These are phyloP conservation scores for Cystobasidium ongulense DNA, from an alignment of 768 basidiomycete species.

Conservation along the genomic window DNA sequence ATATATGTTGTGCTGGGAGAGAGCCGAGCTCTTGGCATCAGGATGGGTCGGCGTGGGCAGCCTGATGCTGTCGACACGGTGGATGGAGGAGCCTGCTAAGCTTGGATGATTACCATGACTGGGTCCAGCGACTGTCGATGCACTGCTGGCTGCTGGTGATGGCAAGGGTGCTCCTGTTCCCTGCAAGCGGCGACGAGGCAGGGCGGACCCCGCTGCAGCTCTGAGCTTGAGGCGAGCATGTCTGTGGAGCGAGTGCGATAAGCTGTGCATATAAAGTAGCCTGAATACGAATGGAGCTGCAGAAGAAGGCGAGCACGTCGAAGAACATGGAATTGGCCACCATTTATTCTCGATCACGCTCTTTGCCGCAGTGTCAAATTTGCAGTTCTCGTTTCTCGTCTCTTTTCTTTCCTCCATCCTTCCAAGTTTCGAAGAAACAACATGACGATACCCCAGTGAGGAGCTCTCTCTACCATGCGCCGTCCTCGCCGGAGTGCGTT, in stretches of 20 bases:
- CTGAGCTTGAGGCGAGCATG: slow-evolving; percentile 10
- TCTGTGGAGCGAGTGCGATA: not conserved
- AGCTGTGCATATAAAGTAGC: not conserved
- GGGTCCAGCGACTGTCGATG: not conserved
- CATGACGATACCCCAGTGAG: slow-evolving; percentile 30
- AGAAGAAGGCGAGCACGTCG: not conserved
- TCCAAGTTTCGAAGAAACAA: slow-evolving; percentile 26
- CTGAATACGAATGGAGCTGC: not conserved
- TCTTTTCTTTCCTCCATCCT: slow-evolving; percentile 25
- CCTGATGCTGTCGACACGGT: too few relatives aligned
- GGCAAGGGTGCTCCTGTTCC: not conserved
- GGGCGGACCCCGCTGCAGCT: not conserved
- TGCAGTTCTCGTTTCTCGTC: not conserved
- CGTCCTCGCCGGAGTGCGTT: slow-evolving; percentile 10
- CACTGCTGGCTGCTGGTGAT: not conserved
- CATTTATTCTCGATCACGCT: not conserved
- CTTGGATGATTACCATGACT: too few relatives aligned
- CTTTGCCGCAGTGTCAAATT: not conserved
- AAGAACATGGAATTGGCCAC: not conserved
- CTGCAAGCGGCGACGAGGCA: not conserved
- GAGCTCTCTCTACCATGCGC: not conserved
- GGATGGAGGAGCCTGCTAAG: too few relatives aligned
- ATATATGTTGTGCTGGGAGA: slow-evolving; percentile 46
- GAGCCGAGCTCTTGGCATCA: not conserved
- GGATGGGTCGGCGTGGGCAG: not conserved